Evolutionary conservation across 2,329 filamentous ascomycete species (phyloP), one percentile per base, ranked within the genome.

Genomic region (Ophiocordyceps sinensis): DNA sequence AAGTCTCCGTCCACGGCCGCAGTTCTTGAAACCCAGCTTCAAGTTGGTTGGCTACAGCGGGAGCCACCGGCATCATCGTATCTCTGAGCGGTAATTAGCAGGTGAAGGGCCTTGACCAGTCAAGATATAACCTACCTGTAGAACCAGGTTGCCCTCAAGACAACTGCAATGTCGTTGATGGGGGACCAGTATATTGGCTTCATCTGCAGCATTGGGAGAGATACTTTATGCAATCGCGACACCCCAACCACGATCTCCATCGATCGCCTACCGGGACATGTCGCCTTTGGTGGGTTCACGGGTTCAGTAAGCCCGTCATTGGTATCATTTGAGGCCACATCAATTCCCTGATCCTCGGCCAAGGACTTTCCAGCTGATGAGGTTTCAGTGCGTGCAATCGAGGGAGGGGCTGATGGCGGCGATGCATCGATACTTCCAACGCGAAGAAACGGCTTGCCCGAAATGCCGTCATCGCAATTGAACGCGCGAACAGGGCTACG

Each of bases 151-250:
- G 84, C 87, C 48, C 91, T 73, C 43, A 82, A 71, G 2, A 96
- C 87, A 30, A 79, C 70, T 7, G 85, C 82, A 28, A 93, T 75
- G 53, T 96, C 91, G 52, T 94, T 87, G 28, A 96, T 73, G 8
- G 91, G 89, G 15, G 82, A 88, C 91, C 91, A 98, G 57, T 98
- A 98, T 44, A 96, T 95, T 0, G 91, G 91, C 58, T 88, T 85
- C 87, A 98, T 94, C 53, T 85, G 72, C 29, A 94, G 64, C 41
- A 74, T 74, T 19, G 89, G 87, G 50, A 96, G 69, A 43, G 84
- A 79, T 1, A 96, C 89, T 53, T 88, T 75, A 56, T 98, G 89
- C 43, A 98, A 67, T 48, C 87, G 75, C n/a, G 88, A 94, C 6
- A 91, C 70, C 0, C 91, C 91, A 1, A 96, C 89, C 4, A 87